Base-by-base conservation (phyloP, 768 basidiomycete genomes). In the Trametes gibbosa region DNA sequence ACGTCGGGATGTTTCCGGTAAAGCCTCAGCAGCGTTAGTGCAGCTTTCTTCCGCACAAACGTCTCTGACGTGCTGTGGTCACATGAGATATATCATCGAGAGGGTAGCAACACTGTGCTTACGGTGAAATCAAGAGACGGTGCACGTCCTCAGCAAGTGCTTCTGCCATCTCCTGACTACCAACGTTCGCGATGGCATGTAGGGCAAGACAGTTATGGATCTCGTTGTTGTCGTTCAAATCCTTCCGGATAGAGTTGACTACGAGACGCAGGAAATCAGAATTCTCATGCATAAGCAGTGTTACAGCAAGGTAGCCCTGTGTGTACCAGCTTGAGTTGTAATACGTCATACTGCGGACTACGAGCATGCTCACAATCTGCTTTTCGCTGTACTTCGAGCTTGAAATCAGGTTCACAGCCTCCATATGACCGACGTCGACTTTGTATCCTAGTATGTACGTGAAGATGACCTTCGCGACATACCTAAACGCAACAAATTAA, bases 381-480 rank as follows among this genome's bases (percentile, higher is more conserved):
- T 99, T 99, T 78, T 99, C 97, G 68, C 90, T 94, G 71, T 99
- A 99, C 68, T 98, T 98, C 32, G 84, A 74, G 68, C 92, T 94
- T 25, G 95, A 91, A 65, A 99, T 98, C 64, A 99, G 82, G 73
- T 99, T 98, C 65, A 98, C 94, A 24, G 97, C 96, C 70, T 98
- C 95, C 95, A 98, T 97, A 73, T 98, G 97, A 16, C 97, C 97
- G 21, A 98, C 85, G 71, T 99, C 97, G 66, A 98, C 95, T 75
- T 97, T 96, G 79, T 99, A 99, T 42, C 97, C 97, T 59, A 99
- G 79, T 67, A 99, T 99, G 69, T 98, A 98, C 6, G 97, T 98
- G 79, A 98, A 99, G 61, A 98, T 90, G 67, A 99, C 95, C 78
- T 99, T 98, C 58, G 95, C 92, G 42, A 98, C 92, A 81, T 97